phyloP scores from a whole-genome alignment of 140 eudicot genomes.

The Flaveria floridana region DNA sequence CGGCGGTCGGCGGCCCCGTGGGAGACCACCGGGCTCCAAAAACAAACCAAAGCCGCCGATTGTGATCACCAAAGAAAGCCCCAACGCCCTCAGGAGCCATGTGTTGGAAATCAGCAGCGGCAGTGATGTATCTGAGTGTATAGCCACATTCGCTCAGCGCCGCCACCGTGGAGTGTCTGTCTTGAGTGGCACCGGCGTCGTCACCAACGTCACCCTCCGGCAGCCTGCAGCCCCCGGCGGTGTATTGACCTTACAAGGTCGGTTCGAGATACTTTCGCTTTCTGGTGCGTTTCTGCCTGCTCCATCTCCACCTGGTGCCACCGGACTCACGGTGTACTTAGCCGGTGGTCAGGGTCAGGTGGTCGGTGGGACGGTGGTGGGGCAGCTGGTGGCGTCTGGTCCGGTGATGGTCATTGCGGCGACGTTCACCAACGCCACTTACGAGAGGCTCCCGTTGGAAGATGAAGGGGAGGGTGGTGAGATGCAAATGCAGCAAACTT shows the following conservation, averaged over 20 bases:
- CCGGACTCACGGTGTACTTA: constrained; percentile 66
- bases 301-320: constrained; percentile 70
- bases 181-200: constrained; percentile 60
- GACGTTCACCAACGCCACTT: constrained; percentile 60
- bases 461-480: constrained; percentile 42
- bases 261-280: constrained; percentile 63
- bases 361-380: constrained; percentile 71
- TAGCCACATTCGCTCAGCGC: constrained; percentile 57
- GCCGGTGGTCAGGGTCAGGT: constrained; percentile 86
- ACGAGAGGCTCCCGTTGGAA: constrained; percentile 64
- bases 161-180: constrained; percentile 80
- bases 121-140: constrained; percentile 53
- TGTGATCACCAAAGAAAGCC: constrained; percentile 66
- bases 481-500: constrained; percentile 37
- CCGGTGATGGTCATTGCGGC: constrained; percentile 81
- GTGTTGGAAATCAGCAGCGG: constrained; percentile 62
- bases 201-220: constrained; percentile 60
- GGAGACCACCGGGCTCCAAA: constrained; percentile 71
- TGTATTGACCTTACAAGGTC: constrained; percentile 51
- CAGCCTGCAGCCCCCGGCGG: constrained; percentile 76
- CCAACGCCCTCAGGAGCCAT: constrained; percentile 69
- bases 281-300: constrained; percentile 74
- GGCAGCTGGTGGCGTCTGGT: constrained; percentile 63
- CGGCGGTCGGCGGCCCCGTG: constrained; percentile 62
- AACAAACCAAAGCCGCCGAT: constrained; percentile 79